Percentiles rank a stretch among this genome's conserved stretches.
phyloP scores from a whole-genome alignment of 164 flowering plant species.

The Nymphaea colorata region DNA sequence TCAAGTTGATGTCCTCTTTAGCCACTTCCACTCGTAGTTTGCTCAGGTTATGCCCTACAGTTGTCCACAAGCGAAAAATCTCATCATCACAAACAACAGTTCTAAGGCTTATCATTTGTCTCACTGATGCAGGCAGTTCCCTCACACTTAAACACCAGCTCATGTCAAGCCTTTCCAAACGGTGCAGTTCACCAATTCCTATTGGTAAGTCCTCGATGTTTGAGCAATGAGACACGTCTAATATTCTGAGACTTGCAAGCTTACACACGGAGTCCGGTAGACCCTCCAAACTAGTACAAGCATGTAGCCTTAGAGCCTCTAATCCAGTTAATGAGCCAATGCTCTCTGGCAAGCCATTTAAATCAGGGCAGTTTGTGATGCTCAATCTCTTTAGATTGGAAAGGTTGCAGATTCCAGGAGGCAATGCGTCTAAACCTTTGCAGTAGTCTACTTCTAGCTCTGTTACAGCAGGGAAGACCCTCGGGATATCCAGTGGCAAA shows the following conservation, averaged over 20 bases:
- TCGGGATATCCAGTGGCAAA: constrained; percentile 13
- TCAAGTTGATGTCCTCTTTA: constrained; percentile 33
- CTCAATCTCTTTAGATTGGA: constrained; percentile 35
- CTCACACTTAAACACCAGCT: constrained; percentile 44
- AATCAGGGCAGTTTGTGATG: constrained; percentile 61
- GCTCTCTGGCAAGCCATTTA: constrained; percentile 36
- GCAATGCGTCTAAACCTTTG: constrained; percentile 40
- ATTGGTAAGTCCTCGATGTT: constrained; percentile 46
- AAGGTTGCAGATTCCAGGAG: constrained; percentile 34
- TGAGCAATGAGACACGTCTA: constrained; percentile 67
- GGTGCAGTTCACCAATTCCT: constrained; percentile 29
- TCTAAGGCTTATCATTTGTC: constrained; percentile 21
- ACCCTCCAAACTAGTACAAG: constrained; percentile 39
- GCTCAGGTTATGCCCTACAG: constrained; percentile 10
- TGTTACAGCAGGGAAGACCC: constrained; percentile 40
- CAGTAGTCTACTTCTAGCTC: constrained; percentile 72
- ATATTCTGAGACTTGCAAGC: constrained; percentile 32
- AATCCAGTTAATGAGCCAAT: constrained; percentile 32
- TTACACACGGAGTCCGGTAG: constrained; percentile 44
- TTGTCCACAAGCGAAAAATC: constrained; percentile 44
- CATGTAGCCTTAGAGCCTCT: constrained; percentile 39
- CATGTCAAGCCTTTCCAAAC: constrained; percentile 76
- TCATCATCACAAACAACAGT: constrained; percentile 65
- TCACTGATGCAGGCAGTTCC: constrained; percentile 34
- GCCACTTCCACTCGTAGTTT: constrained; percentile 38